A percentile compares a stretch with the other conserved stretches of the same genome.
Conservation (phyloP, 495 filamentous ascomycete species). For the Rostrohypoxylon terebratum region DNA sequence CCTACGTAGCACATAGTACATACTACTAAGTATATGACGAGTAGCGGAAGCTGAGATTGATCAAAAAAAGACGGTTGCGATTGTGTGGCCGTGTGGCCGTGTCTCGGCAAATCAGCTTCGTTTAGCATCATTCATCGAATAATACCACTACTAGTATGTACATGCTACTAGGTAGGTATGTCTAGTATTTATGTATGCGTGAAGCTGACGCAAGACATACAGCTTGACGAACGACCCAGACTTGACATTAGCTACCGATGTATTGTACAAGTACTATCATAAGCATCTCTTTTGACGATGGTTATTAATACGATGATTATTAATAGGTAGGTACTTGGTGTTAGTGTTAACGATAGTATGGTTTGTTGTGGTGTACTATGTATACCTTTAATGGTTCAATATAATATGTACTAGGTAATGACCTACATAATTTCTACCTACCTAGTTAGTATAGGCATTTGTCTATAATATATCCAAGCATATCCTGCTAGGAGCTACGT, state of each 20-base stretch:
- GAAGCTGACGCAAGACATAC: conserved; percentile 37
- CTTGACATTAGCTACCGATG: background rate
- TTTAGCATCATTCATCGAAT: conserved; percentile 23
- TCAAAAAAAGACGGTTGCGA: background rate
- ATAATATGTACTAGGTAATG: too few relatives aligned
- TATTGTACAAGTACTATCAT: too few relatives aligned
- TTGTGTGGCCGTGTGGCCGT: background rate
- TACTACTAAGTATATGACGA: background rate
- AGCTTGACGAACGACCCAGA: conserved; percentile 10
- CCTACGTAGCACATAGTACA: too few relatives aligned
- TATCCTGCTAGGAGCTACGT: background rate
- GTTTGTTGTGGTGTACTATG: too few relatives aligned
- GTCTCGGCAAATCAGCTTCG: conserved; percentile 13
- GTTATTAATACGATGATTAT: background rate
- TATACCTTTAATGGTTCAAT: too few relatives aligned
- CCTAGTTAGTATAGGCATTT: too few relatives aligned
- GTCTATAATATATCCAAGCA: background rate
- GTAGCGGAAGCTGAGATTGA: background rate
- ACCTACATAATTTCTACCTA: too few relatives aligned
- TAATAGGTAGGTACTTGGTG: too few relatives aligned
- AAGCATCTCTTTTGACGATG: conserved; percentile 4
- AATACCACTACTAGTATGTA: background rate
- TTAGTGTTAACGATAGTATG: too few relatives aligned
- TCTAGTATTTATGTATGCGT: background rate
- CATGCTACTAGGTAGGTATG: conserved; percentile 1